These are phyloP conservation scores for Ascochyta koolunga DNA, from an alignment of 2,329 filamentous ascomycete genomes.

Conservation along the genomic window DNA sequence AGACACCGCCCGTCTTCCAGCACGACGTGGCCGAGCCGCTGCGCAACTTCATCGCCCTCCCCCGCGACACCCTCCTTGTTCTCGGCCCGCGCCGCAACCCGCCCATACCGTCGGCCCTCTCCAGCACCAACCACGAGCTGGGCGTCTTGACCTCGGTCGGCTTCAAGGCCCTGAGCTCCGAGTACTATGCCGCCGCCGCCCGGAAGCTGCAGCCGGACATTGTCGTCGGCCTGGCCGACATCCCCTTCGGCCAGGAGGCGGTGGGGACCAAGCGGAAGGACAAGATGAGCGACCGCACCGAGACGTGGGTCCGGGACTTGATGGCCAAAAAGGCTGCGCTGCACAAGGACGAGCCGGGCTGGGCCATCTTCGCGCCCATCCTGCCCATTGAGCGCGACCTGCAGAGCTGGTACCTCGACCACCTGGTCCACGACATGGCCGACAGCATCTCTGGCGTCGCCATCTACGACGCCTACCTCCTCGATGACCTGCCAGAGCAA, in stretches of 20 bases:
- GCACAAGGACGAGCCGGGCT: conserved; percentile 36
- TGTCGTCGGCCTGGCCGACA: conserved; percentile 76
- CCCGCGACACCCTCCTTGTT: conserved; percentile 69
- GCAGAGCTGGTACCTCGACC: conserved; percentile 80
- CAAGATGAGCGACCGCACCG: conserved; percentile 86
- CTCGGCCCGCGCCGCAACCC: conserved; percentile 80
- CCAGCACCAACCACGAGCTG: conserved; percentile 73
- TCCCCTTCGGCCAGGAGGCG: conserved; percentile 62
- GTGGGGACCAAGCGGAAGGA: conserved; percentile 74
- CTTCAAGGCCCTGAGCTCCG: conserved; percentile 72
- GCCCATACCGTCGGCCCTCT: conserved; percentile 70
- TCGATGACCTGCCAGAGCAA: conserved; percentile 68
- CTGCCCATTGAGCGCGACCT: conserved; percentile 75
- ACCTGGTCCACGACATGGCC: conserved; percentile 69
- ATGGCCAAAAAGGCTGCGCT: conserved; percentile 53
- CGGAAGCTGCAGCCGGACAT: conserved; percentile 78
- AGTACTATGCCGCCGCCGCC: conserved; percentile 72
- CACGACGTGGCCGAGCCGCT: conserved; percentile 60
- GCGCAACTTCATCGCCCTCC: conserved; percentile 77
- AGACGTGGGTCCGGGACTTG: conserved; percentile 78
- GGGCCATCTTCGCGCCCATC: conserved; percentile 64
- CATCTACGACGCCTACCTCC: conserved; percentile 74
- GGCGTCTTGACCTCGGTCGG: conserved; percentile 86
- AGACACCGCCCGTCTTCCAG: conserved; percentile 61
- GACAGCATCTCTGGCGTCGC: conserved; percentile 68